Conservation (phyloP, 2,329 filamentous ascomycete species). For the Leptographium radiaticola region DNA sequence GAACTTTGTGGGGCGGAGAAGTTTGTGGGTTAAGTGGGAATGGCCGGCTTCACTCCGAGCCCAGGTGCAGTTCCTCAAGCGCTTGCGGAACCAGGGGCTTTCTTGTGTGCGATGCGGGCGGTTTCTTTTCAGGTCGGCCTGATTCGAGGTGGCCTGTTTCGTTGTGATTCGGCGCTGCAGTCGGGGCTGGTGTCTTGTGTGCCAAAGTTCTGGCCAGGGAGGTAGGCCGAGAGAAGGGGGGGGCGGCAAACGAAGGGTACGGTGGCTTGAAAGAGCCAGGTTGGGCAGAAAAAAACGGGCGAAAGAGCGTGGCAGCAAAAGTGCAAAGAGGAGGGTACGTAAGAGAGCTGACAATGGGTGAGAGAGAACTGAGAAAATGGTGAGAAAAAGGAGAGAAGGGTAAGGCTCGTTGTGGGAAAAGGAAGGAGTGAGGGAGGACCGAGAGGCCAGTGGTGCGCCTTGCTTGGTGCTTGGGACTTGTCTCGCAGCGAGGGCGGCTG, state of each 20-base stretch:
- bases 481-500: slow-evolving; percentile 9
- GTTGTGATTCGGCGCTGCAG: not conserved
- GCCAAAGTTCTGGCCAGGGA: not conserved
- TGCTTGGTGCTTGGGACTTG: not conserved
- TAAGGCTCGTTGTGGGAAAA: not conserved
- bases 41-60: slow-evolving; percentile 9
- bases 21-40: slow-evolving; percentile 11
- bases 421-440: not conserved
- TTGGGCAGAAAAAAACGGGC: not conserved
- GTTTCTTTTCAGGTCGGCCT: not conserved
- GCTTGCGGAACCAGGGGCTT: slow-evolving; percentile 8
- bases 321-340: not conserved
- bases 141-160: not conserved
- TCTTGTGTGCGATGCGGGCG: not conserved
- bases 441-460: slow-evolving; percentile 5
- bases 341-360: not conserved
- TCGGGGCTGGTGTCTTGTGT: not conserved
- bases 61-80: slow-evolving; percentile 4
- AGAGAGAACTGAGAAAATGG: not conserved
- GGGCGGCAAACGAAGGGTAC: no score
- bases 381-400: not conserved
- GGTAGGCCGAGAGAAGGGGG: not conserved
- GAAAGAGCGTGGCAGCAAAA: not conserved
- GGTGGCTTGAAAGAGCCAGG: no score
- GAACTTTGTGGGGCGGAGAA: slow-evolving; percentile 9